phyloP scores from a whole-genome alignment of 805 yeast species.

The Jamesozyma gamospora region DNA sequence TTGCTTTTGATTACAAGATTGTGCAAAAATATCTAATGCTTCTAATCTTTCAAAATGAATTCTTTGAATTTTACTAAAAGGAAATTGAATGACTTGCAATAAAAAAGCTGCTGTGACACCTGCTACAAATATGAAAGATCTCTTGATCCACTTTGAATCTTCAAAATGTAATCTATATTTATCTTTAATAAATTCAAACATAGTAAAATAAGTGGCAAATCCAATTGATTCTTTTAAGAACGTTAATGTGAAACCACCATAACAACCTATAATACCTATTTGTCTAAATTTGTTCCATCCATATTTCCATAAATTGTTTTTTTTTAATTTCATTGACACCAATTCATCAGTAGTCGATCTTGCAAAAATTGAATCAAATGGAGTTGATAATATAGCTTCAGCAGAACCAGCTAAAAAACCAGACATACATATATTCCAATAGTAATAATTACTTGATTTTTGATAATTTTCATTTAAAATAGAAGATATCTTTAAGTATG shows the following conservation, averaged over 20 bases:
- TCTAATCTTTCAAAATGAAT: conserved; percentile 72
- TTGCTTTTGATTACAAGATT: neutral
- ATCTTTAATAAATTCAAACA: conserved; percentile 72
- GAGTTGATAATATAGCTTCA: conserved; percentile 88
- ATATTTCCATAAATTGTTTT: conserved; percentile 69
- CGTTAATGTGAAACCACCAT: conserved; percentile 80
- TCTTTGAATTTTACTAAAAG: conserved; percentile 68
- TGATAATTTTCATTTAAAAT: neutral
- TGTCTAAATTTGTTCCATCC: conserved; percentile 58
- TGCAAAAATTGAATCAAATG: conserved; percentile 82
- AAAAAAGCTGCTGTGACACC: conserved; percentile 82
- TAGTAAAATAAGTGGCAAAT: conserved; percentile 73
- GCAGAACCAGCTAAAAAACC: conserved; percentile 81
- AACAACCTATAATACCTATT: conserved; percentile 74
- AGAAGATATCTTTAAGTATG: conserved; percentile 35
- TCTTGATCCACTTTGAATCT: conserved; percentile 21
- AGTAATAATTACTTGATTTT: neutral
- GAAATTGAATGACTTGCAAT: conserved; percentile 71
- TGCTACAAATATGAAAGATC: conserved; percentile 48
- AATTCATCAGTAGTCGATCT: conserved; percentile 71
- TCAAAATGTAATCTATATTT: conserved; percentile 43
- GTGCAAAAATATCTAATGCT: conserved; percentile 30
- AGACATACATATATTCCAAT: conserved; percentile 54
- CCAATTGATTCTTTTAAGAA: conserved; percentile 70
- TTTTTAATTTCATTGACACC: conserved; percentile 43